These are phyloP conservation scores for Cymbopogon citratus DNA, from an alignment of 176 grass and related monocot species.

Conservation along the genomic window DNA sequence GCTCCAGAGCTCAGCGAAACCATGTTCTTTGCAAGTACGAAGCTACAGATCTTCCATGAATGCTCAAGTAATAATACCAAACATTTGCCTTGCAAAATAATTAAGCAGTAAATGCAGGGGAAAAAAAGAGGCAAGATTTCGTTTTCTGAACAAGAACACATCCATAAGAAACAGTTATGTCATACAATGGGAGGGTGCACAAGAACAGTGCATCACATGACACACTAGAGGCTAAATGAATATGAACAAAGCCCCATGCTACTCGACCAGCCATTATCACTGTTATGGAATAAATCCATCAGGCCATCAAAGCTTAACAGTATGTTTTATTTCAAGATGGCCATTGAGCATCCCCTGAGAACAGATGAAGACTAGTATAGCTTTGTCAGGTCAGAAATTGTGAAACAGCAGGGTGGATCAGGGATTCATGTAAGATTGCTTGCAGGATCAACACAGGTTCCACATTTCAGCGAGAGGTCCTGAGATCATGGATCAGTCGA, in stretches of 20 bases:
- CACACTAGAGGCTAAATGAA: not conserved
- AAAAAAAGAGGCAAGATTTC: conserved; percentile 13
- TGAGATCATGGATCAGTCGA: conserved; percentile 8
- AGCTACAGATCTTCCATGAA: not conserved
- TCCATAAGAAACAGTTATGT: conserved; percentile 4
- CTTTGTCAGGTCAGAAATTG: not conserved
- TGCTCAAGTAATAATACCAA: not conserved
- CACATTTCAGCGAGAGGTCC: not conserved
- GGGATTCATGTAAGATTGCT: not conserved
- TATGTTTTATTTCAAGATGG: conserved; percentile 7
- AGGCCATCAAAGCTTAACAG: not conserved
- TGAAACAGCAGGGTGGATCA: not conserved
- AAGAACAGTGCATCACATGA: conserved; percentile 8
- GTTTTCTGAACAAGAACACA: not conserved
- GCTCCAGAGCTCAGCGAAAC: not conserved
- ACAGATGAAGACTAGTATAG: not conserved
- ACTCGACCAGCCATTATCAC: not conserved
- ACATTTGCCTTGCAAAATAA: not conserved
- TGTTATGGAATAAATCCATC: conserved; percentile 2
- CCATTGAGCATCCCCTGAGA: not conserved
- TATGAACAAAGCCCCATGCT: not conserved
- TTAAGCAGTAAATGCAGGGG: not conserved
- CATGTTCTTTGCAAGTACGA: not conserved
- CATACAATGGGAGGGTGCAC: conserved; percentile 29
- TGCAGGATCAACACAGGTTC: not conserved